These are phyloP conservation scores for Epichloe gansuensis DNA, from an alignment of 2,329 filamentous ascomycete species.

Conservation along the genomic window DNA sequence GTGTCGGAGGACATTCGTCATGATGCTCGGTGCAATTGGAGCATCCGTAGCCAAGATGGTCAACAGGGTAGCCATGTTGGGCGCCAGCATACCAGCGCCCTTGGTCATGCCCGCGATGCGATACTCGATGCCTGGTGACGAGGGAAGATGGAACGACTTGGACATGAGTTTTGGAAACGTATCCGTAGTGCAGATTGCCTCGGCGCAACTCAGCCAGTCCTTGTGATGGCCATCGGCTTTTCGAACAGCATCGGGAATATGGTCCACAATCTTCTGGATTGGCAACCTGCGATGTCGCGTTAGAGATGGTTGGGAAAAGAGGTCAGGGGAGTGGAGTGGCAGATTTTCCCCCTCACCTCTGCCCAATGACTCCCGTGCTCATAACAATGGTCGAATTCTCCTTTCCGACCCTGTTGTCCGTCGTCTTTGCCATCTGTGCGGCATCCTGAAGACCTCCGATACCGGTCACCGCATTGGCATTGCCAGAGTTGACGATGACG, in stretches of 20 bases:
- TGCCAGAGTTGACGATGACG: constrained; percentile 88
- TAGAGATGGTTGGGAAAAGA: neutral
- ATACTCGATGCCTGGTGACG: constrained; percentile 62
- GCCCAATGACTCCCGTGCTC: constrained; percentile 96
- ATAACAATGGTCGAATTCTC: constrained; percentile 69
- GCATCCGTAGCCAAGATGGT: constrained; percentile 88
- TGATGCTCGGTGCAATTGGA: constrained; percentile 54
- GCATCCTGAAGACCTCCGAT: constrained; percentile 83
- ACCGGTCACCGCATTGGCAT: constrained; percentile 93
- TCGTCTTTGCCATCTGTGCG: constrained; percentile 63
- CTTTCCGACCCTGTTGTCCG: constrained; percentile 48
- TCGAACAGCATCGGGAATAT: constrained; percentile 64
- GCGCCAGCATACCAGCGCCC: constrained; percentile 97
- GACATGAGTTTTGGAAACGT: constrained; percentile 96
- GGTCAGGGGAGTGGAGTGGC: neutral
- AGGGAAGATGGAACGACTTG: constrained; percentile 70
- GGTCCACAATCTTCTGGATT: constrained; percentile 75
- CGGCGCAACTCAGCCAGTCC: constrained; percentile 76
- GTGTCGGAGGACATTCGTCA: constrained; percentile 56
- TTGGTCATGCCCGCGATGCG: constrained; percentile 91
- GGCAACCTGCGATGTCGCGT: constrained; percentile 46
- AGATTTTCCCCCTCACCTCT: constrained; percentile 42
- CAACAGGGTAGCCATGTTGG: constrained; percentile 94
- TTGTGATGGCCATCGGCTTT: constrained; percentile 63
- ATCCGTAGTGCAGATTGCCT: constrained; percentile 94